These are phyloP conservation scores for Toxicodendron radicans DNA, from an alignment of 345 rosid species.

Conservation along the genomic window DNA sequence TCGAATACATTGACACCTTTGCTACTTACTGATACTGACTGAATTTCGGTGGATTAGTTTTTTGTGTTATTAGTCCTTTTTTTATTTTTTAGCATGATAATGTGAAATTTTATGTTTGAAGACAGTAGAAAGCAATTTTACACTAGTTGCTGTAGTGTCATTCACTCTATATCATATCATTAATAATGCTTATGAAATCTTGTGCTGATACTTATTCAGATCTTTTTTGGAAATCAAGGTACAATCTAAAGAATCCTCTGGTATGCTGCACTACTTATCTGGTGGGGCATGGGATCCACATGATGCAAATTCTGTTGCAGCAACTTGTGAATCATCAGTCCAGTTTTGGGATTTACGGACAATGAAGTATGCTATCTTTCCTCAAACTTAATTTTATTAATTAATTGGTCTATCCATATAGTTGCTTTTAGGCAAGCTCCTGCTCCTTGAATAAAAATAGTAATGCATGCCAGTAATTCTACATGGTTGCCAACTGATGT, in stretches of 20 bases:
- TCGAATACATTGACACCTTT: background rate
- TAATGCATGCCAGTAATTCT: background rate
- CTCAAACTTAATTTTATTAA: background rate
- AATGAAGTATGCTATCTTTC: slow-evolving; percentile 57
- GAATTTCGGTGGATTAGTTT: background rate
- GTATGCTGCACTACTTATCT: slow-evolving; percentile 75
- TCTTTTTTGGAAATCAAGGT: slow-evolving; percentile 49
- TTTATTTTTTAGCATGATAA: background rate
- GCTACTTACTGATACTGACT: background rate
- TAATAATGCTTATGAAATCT: slow-evolving; percentile 16
- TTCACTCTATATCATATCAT: background rate
- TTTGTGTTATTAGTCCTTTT: background rate
- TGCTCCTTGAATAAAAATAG: background rate
- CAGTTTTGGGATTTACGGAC: slow-evolving; percentile 88
- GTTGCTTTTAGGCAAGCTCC: background rate
- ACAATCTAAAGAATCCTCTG: slow-evolving; percentile 76
- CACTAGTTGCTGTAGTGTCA: background rate
- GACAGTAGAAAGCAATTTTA: background rate
- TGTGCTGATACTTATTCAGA: slow-evolving; percentile 29
- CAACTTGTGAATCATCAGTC: slow-evolving; percentile 81
- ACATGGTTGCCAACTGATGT: background rate
- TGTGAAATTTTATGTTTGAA: background rate
- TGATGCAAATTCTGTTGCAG: slow-evolving; percentile 71
- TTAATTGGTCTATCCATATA: background rate
- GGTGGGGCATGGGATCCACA: slow-evolving; percentile 98